These are phyloP conservation scores for Trichoderma arundinaceum DNA, from an alignment of 2,329 filamentous ascomycete genomes.

Conservation along the genomic window DNA sequence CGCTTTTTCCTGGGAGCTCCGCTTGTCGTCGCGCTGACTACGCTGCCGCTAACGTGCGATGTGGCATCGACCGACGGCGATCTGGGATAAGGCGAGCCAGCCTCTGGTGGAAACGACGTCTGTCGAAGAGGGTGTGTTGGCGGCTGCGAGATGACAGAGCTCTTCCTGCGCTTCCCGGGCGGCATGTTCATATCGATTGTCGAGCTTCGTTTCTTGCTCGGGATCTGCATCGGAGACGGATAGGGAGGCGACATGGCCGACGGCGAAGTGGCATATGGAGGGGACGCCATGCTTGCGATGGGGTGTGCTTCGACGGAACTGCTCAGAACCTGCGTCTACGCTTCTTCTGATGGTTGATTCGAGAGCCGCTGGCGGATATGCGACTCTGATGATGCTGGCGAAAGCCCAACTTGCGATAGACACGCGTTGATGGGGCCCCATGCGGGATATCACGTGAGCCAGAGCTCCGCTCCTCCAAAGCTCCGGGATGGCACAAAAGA, in stretches of 20 bases:
- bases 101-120: conserved; percentile 74
- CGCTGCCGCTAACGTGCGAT: conserved; percentile 66
- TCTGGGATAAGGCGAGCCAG: conserved; percentile 60
- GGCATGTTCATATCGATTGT: conserved; percentile 60
- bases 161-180: conserved; percentile 71
- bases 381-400: background rate
- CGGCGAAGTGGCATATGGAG: conserved; percentile 57
- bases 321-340: background rate
- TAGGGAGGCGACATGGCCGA: conserved; percentile 62
- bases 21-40: conserved; percentile 53
- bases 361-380: background rate
- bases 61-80: conserved; percentile 69
- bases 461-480: background rate
- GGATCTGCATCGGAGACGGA: conserved; percentile 56
- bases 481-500: too few species aligned
- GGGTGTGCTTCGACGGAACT: too few species aligned
- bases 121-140: conserved; percentile 75
- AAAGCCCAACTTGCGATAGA: background rate
- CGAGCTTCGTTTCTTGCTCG: conserved; percentile 65
- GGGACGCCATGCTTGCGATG: conserved; percentile 57
- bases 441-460: conserved; percentile 26
- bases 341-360: background rate
- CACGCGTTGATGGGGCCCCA: conserved; percentile 24
- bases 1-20: conserved; percentile 63
- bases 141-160: conserved; percentile 64